Evolutionary conservation across 1,284 basidiomycete genomes (phyloP).

Genomic region (Coniophora puteana): DNA sequence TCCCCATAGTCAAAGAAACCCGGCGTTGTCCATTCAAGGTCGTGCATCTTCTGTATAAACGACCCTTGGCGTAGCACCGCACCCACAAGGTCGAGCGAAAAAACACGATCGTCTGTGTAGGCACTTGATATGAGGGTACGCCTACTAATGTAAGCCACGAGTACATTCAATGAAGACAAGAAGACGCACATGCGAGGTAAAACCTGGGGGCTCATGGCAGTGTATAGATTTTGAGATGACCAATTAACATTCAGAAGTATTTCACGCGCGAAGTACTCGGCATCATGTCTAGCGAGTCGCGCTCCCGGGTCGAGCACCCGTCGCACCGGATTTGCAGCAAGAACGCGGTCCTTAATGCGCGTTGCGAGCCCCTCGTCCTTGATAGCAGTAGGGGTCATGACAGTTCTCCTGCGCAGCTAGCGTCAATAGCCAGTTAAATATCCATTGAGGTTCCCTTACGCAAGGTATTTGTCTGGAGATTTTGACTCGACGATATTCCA

Average conservation of each 20-base stretch:
- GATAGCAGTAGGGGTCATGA: slow-evolving; percentile 15
- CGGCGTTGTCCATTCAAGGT: slow-evolving; percentile 47
- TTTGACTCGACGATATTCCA: slow-evolving; percentile 14
- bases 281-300: too few relatives aligned
- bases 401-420: slow-evolving; percentile 17
- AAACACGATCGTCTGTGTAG: slow-evolving; percentile 43
- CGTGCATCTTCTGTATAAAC: slow-evolving; percentile 51
- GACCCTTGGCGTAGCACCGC: slow-evolving; percentile 54
- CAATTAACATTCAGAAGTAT: too few relatives aligned
- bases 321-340: too few relatives aligned
- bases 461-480: slow-evolving; percentile 6
- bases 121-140: slow-evolving; percentile 41
- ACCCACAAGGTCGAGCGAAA: slow-evolving; percentile 50
- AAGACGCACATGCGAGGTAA: too few relatives aligned
- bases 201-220: too few relatives aligned
- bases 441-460: slow-evolving; percentile 4
- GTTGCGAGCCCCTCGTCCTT: slow-evolving; percentile 18
- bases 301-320: too few relatives aligned
- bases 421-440: slow-evolving; percentile 2
- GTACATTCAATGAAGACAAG: not conserved
- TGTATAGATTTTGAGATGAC: too few relatives aligned
- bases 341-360: slow-evolving; percentile 18
- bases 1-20: slow-evolving; percentile 32
- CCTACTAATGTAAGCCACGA: too few relatives aligned
- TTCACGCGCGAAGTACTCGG: too few relatives aligned